Evolutionary conservation across 768 basidiomycete species (phyloP), one percentile per base, ranked within the genome.

Genomic region (Leccinellum rugosiceps): DNA sequence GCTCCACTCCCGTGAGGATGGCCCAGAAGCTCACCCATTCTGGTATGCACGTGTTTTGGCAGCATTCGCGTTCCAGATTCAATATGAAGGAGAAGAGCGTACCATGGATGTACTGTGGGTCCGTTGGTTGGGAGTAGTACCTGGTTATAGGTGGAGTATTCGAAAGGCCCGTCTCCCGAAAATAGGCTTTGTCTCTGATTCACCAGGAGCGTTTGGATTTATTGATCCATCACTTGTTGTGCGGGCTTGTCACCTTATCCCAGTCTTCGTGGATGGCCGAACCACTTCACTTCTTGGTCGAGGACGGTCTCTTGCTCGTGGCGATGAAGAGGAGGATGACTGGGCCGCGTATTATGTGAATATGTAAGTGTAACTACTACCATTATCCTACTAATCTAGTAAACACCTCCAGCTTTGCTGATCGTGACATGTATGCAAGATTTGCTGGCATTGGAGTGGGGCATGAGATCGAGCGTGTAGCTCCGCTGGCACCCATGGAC

Each of bases 31-130:
- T 0, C 61, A 68, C 44, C 60, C 58, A 0, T 68, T 58, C 41
- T 64, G 63, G 63, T 70, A 72, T 56, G 69, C 68, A 3, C 56
- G 55, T 5, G 57, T 67, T 2, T n/a, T 61, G 5, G 58, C 63
- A 3, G 61, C 71, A 8, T 30, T 30, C 9, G 28, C 9, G 8
- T 30, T 30, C 28, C 28, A 30, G 28, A 8, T 30, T 8, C 9
- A 56, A 62, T 7, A 25, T 13, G 43, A 50, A 44, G 35, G 53
- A 2, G 8, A 23, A 5, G 19, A 65, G 17, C 56, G 52, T 6
- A 41, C n/a, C 8, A 43, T 31, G 46, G 72, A 76, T 15, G 61
- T 78, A 19, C 62, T 79, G 1, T 77, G 75, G 74, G 68, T 80
- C 3, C 69, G 69, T 0, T 79, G 77, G 78, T 63, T 76, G 26